Percentiles rank a stretch among this genome's conserved stretches.
These are phyloP conservation scores for Trichothecium sympodiale DNA, from an alignment of 2,329 filamentous ascomycete genomes.

Conservation along the genomic window DNA sequence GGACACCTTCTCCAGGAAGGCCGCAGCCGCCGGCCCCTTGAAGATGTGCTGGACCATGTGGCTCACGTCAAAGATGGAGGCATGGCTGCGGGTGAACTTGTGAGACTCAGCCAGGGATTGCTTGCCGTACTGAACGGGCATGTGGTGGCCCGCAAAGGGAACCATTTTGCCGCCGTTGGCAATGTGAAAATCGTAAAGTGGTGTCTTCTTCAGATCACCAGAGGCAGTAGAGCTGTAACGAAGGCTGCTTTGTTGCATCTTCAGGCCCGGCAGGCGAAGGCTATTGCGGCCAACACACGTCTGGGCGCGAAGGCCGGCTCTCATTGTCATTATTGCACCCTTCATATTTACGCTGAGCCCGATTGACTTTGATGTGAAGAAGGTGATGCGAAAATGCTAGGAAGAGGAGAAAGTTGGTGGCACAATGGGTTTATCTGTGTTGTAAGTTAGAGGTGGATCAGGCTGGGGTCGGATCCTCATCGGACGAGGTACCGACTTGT, in stretches of 20 bases:
- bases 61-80: constrained; percentile 88
- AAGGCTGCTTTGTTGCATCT: constrained; percentile 1
- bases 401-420: no score
- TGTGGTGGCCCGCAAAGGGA: constrained; percentile 84
- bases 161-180: constrained; percentile 84
- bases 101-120: constrained; percentile 76
- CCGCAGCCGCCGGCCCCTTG: constrained; percentile 65
- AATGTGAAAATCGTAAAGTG: constrained; percentile 69
- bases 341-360: no score
- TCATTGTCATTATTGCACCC: no score
- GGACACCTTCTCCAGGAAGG: constrained; percentile 75
- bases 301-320: no score
- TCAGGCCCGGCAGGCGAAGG: no score
- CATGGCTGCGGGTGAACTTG: constrained; percentile 76
- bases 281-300: no score
- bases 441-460: no score
- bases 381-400: no score
- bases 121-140: constrained; percentile 82
- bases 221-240: constrained; percentile 17
- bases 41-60: constrained; percentile 94
- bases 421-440: no score
- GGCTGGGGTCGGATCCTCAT: no score
- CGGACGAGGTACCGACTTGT: no score
- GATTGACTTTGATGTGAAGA: no score
- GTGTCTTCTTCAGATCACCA: constrained; percentile 46